Base-by-base conservation (phyloP, 2,329 filamentous ascomycete genomes). In the Fusarium tanahbumbuense region DNA sequence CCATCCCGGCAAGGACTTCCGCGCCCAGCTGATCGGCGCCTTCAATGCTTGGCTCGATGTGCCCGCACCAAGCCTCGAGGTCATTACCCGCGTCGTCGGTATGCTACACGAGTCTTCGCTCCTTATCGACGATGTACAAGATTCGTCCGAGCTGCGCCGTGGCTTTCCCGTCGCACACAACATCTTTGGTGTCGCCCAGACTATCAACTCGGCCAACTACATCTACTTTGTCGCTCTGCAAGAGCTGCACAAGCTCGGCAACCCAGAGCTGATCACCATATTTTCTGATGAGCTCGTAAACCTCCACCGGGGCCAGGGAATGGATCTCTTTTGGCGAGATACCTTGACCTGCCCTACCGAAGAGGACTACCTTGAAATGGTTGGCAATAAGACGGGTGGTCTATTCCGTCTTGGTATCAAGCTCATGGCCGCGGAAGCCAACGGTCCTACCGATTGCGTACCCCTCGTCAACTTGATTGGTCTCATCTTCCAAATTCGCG, bases 351-450 rank as follows among this genome's bases (percentile, higher is more conserved):
- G 92, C 79, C 93, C 93, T 16, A 92, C 88, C 52, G 93, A 96
- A 80, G 92, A 94, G 71, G 93, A 97, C 81, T 97, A 97, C 81
- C 87, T 97, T n/a, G 92, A 97, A 78, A 97, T 97, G 93, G 93
- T 97, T 13, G 89, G 89, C 74, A 94, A 97, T 82, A 97, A 97
- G 83, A 97, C 93, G 0, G 93, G 93, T 55, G 93, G 93, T 1
- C 85, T 97, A 3, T 97, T 97, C 83, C 87, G 93, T 42, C 83
- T 97, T 12, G 92, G 92, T 42, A 91, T 97, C 78, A 93, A 94
- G 81, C 86, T 97, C 30, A 97, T 97, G 93, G 92, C 95, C 79
- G 91, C 91, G 56, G 91, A 94, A 81, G 87, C 86, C 18, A 75
- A 76, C 30, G 77, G 81, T 20, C 75, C 74, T n/a, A 78, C 86